Evolutionary conservation across 352 stramenopile genomes (phyloP).

Genomic region (Thraustochytrium sp.): DNA sequence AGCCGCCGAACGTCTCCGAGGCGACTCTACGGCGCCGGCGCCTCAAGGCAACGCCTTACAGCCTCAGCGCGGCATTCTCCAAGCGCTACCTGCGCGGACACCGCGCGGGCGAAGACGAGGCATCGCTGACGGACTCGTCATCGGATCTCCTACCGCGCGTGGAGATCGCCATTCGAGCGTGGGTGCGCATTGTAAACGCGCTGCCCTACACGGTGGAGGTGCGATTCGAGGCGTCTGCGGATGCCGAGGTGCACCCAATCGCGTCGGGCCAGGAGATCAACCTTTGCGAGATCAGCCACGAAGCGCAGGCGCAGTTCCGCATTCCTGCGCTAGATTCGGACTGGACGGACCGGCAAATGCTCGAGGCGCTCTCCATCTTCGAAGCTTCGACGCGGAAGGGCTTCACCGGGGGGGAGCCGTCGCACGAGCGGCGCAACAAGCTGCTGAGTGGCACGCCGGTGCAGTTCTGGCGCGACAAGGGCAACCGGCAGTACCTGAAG

Average conservation of each 20-base stretch:
- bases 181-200: background rate
- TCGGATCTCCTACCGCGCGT: background rate
- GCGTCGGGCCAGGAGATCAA: background rate
- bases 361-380: background rate
- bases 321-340: conserved; percentile 6
- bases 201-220: background rate
- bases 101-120: background rate
- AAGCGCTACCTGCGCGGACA: background rate
- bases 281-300: background rate
- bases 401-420: background rate
- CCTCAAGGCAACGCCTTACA: background rate
- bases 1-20: background rate
- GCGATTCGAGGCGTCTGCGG: background rate
- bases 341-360: background rate
- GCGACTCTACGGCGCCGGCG: background rate
- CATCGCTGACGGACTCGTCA: background rate
- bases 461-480: background rate
- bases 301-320: background rate
- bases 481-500: background rate
- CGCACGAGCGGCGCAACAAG: background rate
- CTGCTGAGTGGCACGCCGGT: background rate
- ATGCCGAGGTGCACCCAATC: background rate
- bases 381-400: background rate
- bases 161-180: background rate
- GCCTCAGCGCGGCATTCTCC: background rate